Conservation (phyloP, 1,284 basidiomycete species). For the Ustilago sp. region DNA sequence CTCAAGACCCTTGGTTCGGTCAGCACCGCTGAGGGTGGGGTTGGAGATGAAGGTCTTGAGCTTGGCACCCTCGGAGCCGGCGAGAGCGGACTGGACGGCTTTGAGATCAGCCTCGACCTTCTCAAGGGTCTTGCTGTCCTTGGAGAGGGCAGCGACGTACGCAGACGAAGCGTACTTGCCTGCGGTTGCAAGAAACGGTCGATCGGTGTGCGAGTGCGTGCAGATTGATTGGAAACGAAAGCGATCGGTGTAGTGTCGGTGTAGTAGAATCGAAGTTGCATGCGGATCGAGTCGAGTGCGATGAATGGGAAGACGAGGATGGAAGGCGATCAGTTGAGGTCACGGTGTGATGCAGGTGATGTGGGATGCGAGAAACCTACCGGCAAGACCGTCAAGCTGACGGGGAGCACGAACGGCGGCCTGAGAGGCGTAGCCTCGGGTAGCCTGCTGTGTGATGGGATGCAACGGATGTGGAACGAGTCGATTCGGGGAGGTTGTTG, state of each 20-base stretch:
- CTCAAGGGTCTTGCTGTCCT: conserved; percentile 71
- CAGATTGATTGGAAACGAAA: not conserved
- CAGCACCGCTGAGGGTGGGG: conserved; percentile 85
- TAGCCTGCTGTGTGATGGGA: conserved; percentile 43
- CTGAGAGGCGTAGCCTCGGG: conserved; percentile 68
- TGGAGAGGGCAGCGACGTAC: conserved; percentile 88
- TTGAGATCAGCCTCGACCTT: conserved; percentile 77
- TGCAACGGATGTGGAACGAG: not conserved
- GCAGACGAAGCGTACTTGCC: conserved; percentile 94
- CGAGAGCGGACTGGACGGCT: conserved; percentile 65
- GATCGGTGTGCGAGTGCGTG: not conserved
- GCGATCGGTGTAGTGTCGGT: not conserved
- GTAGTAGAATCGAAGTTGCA: not conserved
- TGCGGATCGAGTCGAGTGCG: not conserved
- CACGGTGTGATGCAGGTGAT: not conserved
- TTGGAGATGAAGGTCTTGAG: conserved; percentile 81
- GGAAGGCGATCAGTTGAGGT: not conserved
- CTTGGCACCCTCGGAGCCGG: conserved; percentile 72
- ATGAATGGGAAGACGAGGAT: not conserved
- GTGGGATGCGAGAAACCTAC: conserved; percentile 31
- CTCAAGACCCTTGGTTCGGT: conserved; percentile 79
- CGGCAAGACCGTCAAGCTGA: conserved; percentile 64
- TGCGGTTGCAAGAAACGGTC: conserved; percentile 70
- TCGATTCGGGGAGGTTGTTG: not conserved
- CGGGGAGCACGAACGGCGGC: conserved; percentile 61